Base-by-base conservation (phyloP, 352 stramenopile genomes). In the Phytophthora palmivora region DNA sequence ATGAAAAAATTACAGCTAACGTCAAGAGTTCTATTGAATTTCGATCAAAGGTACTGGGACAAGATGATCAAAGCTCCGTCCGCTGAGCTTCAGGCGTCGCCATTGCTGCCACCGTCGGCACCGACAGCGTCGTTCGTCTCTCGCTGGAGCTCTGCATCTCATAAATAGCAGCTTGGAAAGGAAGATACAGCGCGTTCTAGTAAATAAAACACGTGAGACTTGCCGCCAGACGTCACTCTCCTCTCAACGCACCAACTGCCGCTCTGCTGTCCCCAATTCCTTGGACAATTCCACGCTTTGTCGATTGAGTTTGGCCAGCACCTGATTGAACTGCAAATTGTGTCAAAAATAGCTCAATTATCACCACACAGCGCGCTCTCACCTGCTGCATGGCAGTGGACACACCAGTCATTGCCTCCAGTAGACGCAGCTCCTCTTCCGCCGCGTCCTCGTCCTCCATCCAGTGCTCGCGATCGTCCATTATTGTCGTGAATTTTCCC, bases 131-230 rank as follows among this genome's bases (percentile, higher is more conserved):
- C 36, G 52, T 37, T 46, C 42, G 39, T 43, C 52, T 60, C 11
- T 39, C 41, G 26, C 19, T 73, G 24, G 44, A 54, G 63, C 64
- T 83, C 58, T 86, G 76, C 54, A 86, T 78, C 36, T 75, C 68
- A 67, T 86, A 86, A 70, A 86, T 83, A 47, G 74, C 71, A 6
- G 76, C 71, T 60, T 86, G 76, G 48, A 86, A 86, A 3, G 76
- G 76, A 50, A 86, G 24, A 24, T 83, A 86, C 58, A 86, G 34
- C 9, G 76, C 74, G 38, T 83, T 86, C 76, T 86, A 38, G 26
- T 47, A 61, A 30, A 22, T 36, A 3, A 48, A 24, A 24, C 26
- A 54, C 15, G 58, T 67, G 8, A 63, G 26, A 14, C 7, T 8
- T 36, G 16, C 14, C 33, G 6, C 8, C 28, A 28, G 21, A 11